These are phyloP conservation scores for Paraurostyla sp. DNA, from an alignment of 73 alveolate species.

Conservation along the genomic window DNA sequence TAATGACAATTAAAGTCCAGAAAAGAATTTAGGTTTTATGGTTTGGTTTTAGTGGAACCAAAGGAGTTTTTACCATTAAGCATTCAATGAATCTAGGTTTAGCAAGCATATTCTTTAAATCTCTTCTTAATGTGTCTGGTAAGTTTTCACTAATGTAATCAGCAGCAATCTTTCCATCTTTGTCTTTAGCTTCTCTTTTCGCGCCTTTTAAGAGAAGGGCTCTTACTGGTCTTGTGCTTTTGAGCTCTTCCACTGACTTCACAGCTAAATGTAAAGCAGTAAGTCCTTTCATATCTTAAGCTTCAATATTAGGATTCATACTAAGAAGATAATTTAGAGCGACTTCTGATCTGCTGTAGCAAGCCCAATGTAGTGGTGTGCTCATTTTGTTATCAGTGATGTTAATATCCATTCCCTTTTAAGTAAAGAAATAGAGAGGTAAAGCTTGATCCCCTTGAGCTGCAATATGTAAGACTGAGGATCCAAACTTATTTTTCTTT, in stretches of 20 bases:
- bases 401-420: constrained; percentile 76
- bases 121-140: constrained; percentile 42
- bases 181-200: constrained; percentile 77
- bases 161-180: constrained; percentile 75
- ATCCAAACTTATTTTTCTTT: constrained; percentile 66
- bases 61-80: constrained; percentile 43
- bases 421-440: constrained; percentile 77
- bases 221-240: constrained; percentile 84
- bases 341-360: constrained; percentile 90
- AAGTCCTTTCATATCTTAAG: constrained; percentile 87
- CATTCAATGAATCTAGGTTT: constrained; percentile 37
- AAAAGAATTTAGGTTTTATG: constrained; percentile 30
- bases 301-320: constrained; percentile 81
- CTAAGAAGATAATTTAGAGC: constrained; percentile 90
- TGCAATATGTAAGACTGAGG: constrained; percentile 91
- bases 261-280: constrained; percentile 96
- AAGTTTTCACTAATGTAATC: constrained; percentile 72
- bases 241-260: constrained; percentile 72
- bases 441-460: constrained; percentile 96
- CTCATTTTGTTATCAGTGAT: constrained; percentile 79
- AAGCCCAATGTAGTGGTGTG: constrained; percentile 99
- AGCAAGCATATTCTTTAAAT: constrained; percentile 30
- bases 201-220: constrained; percentile 89
- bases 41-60: constrained; percentile 26
- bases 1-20: not conserved